Conservation (phyloP, 2,329 filamentous ascomycete species). For the Septoria petroselini region DNA sequence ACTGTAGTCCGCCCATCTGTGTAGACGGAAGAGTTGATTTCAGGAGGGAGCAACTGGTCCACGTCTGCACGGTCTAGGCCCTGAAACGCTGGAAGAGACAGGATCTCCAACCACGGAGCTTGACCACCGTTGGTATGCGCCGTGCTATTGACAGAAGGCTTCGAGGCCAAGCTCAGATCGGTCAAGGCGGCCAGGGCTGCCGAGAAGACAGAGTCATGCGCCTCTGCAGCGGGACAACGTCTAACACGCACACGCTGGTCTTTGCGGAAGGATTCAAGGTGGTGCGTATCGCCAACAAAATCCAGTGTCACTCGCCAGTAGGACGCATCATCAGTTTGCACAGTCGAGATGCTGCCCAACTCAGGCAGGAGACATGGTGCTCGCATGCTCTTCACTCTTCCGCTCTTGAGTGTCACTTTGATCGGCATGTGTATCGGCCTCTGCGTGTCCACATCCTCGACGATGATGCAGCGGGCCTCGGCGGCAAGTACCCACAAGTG, state of each 20-base stretch:
- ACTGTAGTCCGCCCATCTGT: constrained; percentile 56
- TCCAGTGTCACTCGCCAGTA: constrained; percentile 83
- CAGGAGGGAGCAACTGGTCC: constrained; percentile 42
- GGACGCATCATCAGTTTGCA: constrained; percentile 61
- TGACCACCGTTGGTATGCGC: constrained; percentile 36
- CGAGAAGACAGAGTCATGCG: constrained; percentile 58
- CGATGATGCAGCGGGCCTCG: constrained; percentile 82
- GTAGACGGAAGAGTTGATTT: constrained; percentile 43
- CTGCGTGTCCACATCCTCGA: constrained; percentile 80
- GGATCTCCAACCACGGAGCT: constrained; percentile 65
- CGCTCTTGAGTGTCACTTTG: constrained; percentile 31
- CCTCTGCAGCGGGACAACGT: constrained; percentile 55
- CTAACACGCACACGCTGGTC: constrained; percentile 74
- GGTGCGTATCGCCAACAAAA: constrained; percentile 61
- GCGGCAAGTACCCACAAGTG: constrained; percentile 96
- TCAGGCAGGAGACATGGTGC: constrained; percentile 63
- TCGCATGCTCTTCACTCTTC: constrained; percentile 36
- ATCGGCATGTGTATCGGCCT: constrained; percentile 62
- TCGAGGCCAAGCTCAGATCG: constrained; percentile 46
- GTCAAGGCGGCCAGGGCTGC: constrained; percentile 73
- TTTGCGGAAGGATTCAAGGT: constrained; percentile 62
- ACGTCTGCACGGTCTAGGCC: constrained; percentile 63
- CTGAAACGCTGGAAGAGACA: constrained; percentile 56
- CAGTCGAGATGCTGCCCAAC: constrained; percentile 58
- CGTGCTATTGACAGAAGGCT: constrained; percentile 25